Evolutionary conservation across 495 filamentous ascomycete genomes (phyloP), one percentile per base, ranked within the genome.

Genomic region (Penicillium lagena): DNA sequence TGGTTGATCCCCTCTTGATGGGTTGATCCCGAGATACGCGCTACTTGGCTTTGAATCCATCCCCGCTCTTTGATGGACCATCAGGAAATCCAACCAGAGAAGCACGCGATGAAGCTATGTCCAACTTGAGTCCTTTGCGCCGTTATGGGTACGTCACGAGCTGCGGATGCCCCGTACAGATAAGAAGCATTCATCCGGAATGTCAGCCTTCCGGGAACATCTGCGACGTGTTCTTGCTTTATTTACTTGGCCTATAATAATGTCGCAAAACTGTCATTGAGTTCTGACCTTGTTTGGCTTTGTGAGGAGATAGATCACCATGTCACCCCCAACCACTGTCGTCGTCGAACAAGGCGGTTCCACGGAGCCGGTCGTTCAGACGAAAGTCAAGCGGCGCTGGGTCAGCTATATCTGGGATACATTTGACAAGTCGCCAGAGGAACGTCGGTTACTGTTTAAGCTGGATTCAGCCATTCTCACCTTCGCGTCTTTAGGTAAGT

Each of bases 401-500:
- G 56, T 67, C 15, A 68, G 63, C 48, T 74, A 68, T 40, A 47
- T 82, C 38, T 82, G 80, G 80, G 77, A 82, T 49, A 79, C 73
- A 4, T 69, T 81, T 29, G 79, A 82, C 46, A 81, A 81, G 51
- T 71, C 78, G 1, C 73, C 76, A 0, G 73, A 78, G 39, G 80
- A 85, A 51, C 70, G 78, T 10, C 64, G 72, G 12, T 72, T 85
- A 43, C 49, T 85, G 9, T 76, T 79, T 47, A 84, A 84, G 53
- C 54, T 82, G 13, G 80, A 83, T 43, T 57, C 72, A 7, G 71
- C 69, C 0, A 64, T 83, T 38, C 49, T 83, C 13, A 75, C 73
- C 0, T 79, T 79, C 43, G 72, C 73, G 8, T 77, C 70, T 7
- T 38, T 78, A 9, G 76, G 64, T 70, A 39, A 35, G 56, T 31